Conservation (phyloP, 2,329 filamentous ascomycete species). For the Zelopaecilomyces penicillatus region DNA sequence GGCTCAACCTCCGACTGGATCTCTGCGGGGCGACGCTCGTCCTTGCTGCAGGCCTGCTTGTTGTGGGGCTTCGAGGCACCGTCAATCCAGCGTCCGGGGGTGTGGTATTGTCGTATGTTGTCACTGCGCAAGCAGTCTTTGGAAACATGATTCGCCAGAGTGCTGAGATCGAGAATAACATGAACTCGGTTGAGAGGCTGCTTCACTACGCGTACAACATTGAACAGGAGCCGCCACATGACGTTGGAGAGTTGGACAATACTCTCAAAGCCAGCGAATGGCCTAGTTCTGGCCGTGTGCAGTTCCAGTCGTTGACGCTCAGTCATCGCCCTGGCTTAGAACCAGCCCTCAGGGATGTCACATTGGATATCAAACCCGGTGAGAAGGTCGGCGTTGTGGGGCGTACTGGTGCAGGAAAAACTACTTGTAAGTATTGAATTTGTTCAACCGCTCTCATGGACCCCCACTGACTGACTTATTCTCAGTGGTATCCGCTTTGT, state of each 20-base stretch:
- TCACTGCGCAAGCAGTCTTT: slow-evolving; percentile 38
- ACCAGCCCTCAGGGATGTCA: slow-evolving; percentile 66
- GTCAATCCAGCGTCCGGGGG: slow-evolving; percentile 39
- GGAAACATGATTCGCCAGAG: slow-evolving; percentile 57
- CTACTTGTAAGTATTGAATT: slow-evolving; percentile 4
- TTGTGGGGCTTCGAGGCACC: slow-evolving; percentile 6
- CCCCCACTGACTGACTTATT: neutral
- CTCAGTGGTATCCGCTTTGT: slow-evolving; percentile 14
- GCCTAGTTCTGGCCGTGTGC: slow-evolving; percentile 69
- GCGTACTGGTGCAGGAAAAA: slow-evolving; percentile 85
- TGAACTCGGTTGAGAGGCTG: slow-evolving; percentile 91
- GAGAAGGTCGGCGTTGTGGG: slow-evolving; percentile 92
- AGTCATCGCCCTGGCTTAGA: slow-evolving; percentile 74
- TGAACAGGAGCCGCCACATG: slow-evolving; percentile 70
- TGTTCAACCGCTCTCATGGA: no score
- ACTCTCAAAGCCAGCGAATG: slow-evolving; percentile 34
- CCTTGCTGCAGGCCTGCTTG: slow-evolving; percentile 54
- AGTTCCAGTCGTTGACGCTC: slow-evolving; percentile 74
- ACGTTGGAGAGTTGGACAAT: slow-evolving; percentile 32
- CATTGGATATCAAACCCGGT: slow-evolving; percentile 69
- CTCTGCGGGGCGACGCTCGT: slow-evolving; percentile 52
- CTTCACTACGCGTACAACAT: slow-evolving; percentile 65
- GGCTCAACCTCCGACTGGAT: slow-evolving; percentile 57
- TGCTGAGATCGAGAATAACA: slow-evolving; percentile 64
- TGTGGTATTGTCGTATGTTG: slow-evolving; percentile 57